phyloP scores from a whole-genome alignment of 257 asterid genomes.

The Scutellaria baicalensis region DNA sequence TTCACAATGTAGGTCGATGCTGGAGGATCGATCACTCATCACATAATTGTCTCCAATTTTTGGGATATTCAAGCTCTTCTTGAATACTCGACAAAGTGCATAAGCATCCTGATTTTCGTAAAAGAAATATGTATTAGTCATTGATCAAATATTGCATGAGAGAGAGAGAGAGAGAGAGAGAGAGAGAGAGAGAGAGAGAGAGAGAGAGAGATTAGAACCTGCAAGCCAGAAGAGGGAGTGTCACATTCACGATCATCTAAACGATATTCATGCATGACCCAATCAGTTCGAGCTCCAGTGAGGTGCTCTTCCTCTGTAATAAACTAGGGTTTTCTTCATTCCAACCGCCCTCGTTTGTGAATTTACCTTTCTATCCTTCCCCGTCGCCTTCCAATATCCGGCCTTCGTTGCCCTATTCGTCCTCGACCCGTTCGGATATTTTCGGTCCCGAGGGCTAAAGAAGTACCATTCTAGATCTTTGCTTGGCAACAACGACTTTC shows the following conservation, averaged over 20 bases:
- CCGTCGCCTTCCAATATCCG: conserved; percentile 99
- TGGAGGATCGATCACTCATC: conserved; percentile 48
- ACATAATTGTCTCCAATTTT: conserved; percentile 54
- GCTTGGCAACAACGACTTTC: conserved; percentile 90
- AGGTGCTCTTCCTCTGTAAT: conserved; percentile 95
- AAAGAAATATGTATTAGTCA: not conserved
- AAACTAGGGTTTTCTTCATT: conserved; percentile 97
- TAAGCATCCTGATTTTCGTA: conserved; percentile 59
- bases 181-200: too few species aligned
- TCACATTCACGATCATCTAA: conserved; percentile 94
- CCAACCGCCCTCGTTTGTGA: conserved; percentile 82
- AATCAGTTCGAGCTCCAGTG: conserved; percentile 92
- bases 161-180: too few species aligned
- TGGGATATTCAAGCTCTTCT: conserved; percentile 73
- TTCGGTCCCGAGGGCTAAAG: conserved; percentile 92
- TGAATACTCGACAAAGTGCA: conserved; percentile 92
- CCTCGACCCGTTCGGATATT: conserved; percentile 94
- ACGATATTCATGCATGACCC: conserved; percentile 99
- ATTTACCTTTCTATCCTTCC: conserved; percentile 85
- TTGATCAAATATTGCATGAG: not conserved
- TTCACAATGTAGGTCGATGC: conserved; percentile 46
- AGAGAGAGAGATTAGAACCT: too few species aligned
- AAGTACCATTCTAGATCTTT: conserved; percentile 98
- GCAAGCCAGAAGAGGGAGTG: conserved; percentile 49
- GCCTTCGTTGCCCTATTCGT: conserved; percentile 93